Evolutionary conservation across 2,329 filamentous ascomycete genomes (phyloP).

Genomic region (Aspergillus proliferans): DNA sequence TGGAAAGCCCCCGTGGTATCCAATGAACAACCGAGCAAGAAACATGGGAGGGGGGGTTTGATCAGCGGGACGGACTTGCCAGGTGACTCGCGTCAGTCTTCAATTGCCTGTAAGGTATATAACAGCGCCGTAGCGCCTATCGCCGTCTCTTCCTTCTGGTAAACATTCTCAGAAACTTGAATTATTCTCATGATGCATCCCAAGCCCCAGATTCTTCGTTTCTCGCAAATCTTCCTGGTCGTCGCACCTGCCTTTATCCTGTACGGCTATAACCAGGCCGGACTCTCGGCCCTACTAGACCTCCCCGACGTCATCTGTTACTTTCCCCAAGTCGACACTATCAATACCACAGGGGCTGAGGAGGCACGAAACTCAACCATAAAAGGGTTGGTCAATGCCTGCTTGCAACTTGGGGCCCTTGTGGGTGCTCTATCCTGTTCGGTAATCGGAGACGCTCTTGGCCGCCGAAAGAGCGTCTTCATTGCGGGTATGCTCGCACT

Average conservation of each 20-base stretch:
- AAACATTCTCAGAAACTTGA: not conserved
- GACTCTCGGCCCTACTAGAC: slow-evolving; percentile 13
- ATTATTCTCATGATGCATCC: not conserved
- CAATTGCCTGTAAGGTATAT: not conserved
- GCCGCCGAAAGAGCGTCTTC: slow-evolving; percentile 44
- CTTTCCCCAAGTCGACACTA: slow-evolving; percentile 17
- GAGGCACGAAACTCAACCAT: slow-evolving; percentile 3
- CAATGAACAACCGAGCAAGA: not conserved
- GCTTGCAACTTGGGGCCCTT: slow-evolving; percentile 12
- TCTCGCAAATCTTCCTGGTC: slow-evolving; percentile 25
- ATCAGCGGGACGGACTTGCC: not conserved
- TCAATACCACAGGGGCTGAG: slow-evolving; percentile 9
- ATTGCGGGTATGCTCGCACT: slow-evolving; percentile 41
- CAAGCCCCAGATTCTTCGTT: not conserved
- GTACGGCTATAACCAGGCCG: slow-evolving; percentile 20
- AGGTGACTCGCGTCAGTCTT: not conserved
- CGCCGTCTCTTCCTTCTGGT: not conserved
- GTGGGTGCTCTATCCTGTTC: slow-evolving; percentile 13
- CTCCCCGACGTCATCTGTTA: slow-evolving; percentile 14
- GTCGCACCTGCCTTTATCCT: slow-evolving; percentile 17
- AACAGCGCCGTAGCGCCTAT: not conserved
- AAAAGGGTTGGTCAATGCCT: slow-evolving; percentile 22
- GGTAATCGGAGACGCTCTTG: slow-evolving; percentile 41
- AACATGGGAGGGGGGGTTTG: not conserved
- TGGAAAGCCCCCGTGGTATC: not conserved